Percentiles rank a stretch among this genome's conserved stretches.
phyloP scores from a whole-genome alignment of 352 stramenopile genomes.

The Thalassiosira allenii region DNA sequence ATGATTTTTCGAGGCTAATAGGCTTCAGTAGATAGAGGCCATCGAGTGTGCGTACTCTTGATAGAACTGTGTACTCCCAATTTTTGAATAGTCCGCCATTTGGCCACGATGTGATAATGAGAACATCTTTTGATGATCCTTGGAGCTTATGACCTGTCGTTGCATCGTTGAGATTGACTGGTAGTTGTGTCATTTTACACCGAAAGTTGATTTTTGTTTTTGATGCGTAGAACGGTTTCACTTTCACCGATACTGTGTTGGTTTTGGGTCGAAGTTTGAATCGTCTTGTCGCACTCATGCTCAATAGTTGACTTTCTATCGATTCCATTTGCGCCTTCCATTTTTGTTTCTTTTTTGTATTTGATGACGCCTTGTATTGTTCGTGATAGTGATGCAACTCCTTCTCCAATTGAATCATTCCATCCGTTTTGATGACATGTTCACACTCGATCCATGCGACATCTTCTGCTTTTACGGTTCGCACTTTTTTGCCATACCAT shows the following conservation, averaged over 20 bases:
- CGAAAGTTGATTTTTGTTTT: neutral
- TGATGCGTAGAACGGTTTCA: neutral
- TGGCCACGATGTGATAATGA: slow-evolving; percentile 31
- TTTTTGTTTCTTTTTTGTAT: too few relatives aligned
- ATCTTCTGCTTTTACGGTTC: slow-evolving; percentile 10
- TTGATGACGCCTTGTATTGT: neutral
- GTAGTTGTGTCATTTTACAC: slow-evolving; percentile 18
- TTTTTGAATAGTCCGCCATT: slow-evolving; percentile 10
- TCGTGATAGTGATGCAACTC: neutral
- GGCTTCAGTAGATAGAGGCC: slow-evolving; percentile 13
- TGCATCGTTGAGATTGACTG: slow-evolving; percentile 39
- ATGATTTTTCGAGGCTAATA: neutral
- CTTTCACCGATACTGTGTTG: neutral
- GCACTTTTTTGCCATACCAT: slow-evolving; percentile 35
- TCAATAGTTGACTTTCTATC: neutral
- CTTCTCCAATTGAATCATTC: slow-evolving; percentile 1
- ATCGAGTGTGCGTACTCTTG: slow-evolving; percentile 16
- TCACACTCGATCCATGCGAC: slow-evolving; percentile 34
- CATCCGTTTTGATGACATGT: slow-evolving; percentile 15
- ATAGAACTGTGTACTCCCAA: slow-evolving; percentile 19
- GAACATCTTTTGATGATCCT: slow-evolving; percentile 42
- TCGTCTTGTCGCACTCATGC: neutral
- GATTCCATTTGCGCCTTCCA: too few relatives aligned
- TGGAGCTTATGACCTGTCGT: slow-evolving; percentile 51
- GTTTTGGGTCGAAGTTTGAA: neutral